Base-by-base conservation (phyloP, 257 asterid species). In the Gentiana dahurica region DNA sequence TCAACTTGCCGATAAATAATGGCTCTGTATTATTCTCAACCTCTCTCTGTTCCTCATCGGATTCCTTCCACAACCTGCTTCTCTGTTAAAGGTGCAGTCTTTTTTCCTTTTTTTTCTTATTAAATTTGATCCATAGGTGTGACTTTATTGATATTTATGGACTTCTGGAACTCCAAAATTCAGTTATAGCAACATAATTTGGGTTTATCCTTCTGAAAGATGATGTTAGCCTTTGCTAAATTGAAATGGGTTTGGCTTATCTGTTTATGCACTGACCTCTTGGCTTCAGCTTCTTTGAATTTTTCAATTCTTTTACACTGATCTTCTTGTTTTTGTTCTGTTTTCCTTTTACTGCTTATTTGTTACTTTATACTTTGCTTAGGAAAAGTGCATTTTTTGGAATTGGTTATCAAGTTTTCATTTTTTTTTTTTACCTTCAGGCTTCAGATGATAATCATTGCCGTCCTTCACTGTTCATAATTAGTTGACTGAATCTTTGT, bases 81-180 rank as follows among this genome's bases (percentile, higher is more conserved):
- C 15, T 52, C 67, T 52, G 57, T 57, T 38, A 60, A 68, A 36
- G 71, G 76, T 71, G 47, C 24, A 61, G 7, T 35, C 36, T 32
- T 12, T 36, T 33, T 7, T 50, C 4, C 15, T 36, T 34, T 46
- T 34, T 6, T 1, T 43, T 53, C 2, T 3, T 36, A 4, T 63
- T 44, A 1, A 36, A 34, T 4, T 5, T 54, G 3, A 11, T 4
- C 4, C 39, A 6, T 43, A n/a, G 11, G 34, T 37, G 3, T 9
- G n/a, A 39, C 49, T 49, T 12, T 6, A n/a, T 1, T 12, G 13
- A 24, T 24, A 24, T 24, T 24, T 24, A 24, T 24, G 24, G 24
- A 24, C 24, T 24, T 24, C 24, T 24, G 24, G 24, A 45, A 46
- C 24, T 24, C 24, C 24, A 24, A 24, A 24, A 24, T 24, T 24